Base-by-base conservation (phyloP, 1,284 basidiomycete species). In the Athelia sp. region DNA sequence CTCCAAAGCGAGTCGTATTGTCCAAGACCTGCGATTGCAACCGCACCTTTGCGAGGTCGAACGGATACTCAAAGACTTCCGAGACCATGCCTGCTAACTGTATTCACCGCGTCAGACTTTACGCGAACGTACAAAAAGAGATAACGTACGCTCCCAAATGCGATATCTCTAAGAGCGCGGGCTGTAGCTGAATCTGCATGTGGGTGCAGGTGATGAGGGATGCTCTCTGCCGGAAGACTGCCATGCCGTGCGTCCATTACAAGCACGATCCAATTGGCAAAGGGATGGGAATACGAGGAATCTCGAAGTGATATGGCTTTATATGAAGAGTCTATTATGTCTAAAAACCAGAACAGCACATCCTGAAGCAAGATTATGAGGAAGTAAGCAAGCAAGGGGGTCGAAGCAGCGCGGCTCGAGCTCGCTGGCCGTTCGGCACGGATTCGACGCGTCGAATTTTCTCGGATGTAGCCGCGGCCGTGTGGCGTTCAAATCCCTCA, bases 1-100 rank as follows among this genome's bases (percentile, higher is more conserved):
- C 94, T 13, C 72, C 80, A 70, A 93, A 97, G 18, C 83, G 75
- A 38, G 81, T 74, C 11, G 78, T 74, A 21, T 76, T 68, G 62
- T 90, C 81, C 48, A 93, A 75, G 4, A 93, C 84, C 61, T 96
- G 93, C 1, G 87, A 81, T 66, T 96, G 93, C 43, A 96, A 75
- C 48, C 93, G 81, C 52, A 93, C 91, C 72, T 94, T 84, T 52
- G 81, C 78, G 32, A 86, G 70, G 65, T 87, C 84, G 59, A 86
- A 84, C 1, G 82, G 83, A 58, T 85, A 82, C 63, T 85, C 82
- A 55, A 85, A 79, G 15, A 87, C 68, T 65, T 89, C 87, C 29
- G 87, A 83, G 2, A 78, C 69, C 72, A 89, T 87, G 26, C 87
- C 87, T 42, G 87, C 84, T 46, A 82, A 65, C 86, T 88, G 6